These are phyloP conservation scores for Epichloe bromicola DNA, from an alignment of 2,329 filamentous ascomycete species.

Conservation along the genomic window DNA sequence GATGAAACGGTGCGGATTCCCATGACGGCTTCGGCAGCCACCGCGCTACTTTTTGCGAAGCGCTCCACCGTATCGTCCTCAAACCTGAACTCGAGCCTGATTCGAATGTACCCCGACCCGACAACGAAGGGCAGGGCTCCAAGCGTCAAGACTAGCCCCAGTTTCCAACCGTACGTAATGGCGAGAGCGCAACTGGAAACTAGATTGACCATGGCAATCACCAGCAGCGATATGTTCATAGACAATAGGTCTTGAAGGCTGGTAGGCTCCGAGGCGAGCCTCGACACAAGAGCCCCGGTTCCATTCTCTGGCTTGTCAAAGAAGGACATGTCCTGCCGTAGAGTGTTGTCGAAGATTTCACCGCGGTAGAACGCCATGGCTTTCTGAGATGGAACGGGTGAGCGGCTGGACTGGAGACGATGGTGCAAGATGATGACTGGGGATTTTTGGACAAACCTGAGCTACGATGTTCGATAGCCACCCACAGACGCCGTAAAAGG, in stretches of 20 bases:
- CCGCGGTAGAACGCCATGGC: constrained; percentile 23
- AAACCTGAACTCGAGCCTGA: constrained; percentile 34
- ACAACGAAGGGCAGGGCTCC: constrained; percentile 33
- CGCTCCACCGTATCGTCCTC: constrained; percentile 28
- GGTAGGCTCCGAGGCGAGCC: constrained; percentile 26
- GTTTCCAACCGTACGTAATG: constrained; percentile 34
- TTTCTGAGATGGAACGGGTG: constrained; percentile 4
- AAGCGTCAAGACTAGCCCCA: constrained; percentile 33
- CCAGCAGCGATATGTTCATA: constrained; percentile 32
- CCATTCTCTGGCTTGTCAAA: constrained; percentile 26
- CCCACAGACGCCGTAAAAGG: constrained; percentile 28
- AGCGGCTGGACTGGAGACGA: not conserved
- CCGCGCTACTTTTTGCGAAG: constrained; percentile 32
- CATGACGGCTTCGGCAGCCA: constrained; percentile 36
- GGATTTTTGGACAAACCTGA: constrained; percentile 14
- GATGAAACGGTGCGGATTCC: constrained; percentile 38
- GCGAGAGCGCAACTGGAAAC: constrained; percentile 31
- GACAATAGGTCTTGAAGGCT: constrained; percentile 38
- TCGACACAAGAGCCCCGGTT: constrained; percentile 25
- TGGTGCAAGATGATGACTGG: not conserved
- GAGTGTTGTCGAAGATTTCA: constrained; percentile 34
- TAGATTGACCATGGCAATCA: constrained; percentile 32
- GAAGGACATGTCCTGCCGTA: constrained; percentile 40
- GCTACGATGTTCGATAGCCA: constrained; percentile 24
- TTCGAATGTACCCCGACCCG: constrained; percentile 31